These are phyloP conservation scores for Cryptosporidium felis DNA, from an alignment of 169 alveolate species.

Conservation along the genomic window DNA sequence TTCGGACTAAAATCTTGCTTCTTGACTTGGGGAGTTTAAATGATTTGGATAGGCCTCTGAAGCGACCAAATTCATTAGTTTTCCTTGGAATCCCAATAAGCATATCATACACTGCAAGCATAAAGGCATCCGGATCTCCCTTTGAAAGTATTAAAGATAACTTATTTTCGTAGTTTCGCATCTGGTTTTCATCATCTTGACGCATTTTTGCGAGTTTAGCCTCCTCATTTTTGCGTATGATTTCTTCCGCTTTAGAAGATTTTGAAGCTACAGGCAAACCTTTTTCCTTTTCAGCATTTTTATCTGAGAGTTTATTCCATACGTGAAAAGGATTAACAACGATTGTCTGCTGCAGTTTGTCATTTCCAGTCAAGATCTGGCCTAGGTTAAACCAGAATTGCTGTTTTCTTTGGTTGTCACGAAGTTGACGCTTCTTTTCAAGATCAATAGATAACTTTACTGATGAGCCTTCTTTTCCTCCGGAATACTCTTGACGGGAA, in stretches of 20 bases:
- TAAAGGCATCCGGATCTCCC: slow-evolving; percentile 69
- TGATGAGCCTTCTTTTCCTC: slow-evolving; percentile 15
- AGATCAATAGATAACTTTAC: slow-evolving; percentile 33
- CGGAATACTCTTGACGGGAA: slow-evolving; percentile 9
- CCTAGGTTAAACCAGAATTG: slow-evolving; percentile 67
- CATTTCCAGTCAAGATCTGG: slow-evolving; percentile 60
- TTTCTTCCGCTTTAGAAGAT: slow-evolving; percentile 65
- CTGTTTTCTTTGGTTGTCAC: slow-evolving; percentile 61
- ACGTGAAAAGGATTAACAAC: slow-evolving; percentile 69
- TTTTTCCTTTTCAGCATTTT: slow-evolving; percentile 11
- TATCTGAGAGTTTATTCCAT: slow-evolving; percentile 41
- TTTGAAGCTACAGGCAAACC: not conserved
- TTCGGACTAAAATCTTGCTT: slow-evolving; percentile 27
- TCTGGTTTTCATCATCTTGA: slow-evolving; percentile 67
- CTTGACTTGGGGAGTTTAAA: slow-evolving; percentile 60
- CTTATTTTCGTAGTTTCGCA: slow-evolving; percentile 13
- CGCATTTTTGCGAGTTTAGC: slow-evolving; percentile 34
- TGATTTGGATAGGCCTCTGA: slow-evolving; percentile 12
- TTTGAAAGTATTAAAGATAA: slow-evolving; percentile 27
- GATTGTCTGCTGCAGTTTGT: slow-evolving; percentile 49
- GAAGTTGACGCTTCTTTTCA: slow-evolving; percentile 29
- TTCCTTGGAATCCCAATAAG: slow-evolving; percentile 57
- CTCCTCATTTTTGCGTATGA: slow-evolving; percentile 55
- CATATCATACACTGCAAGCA: slow-evolving; percentile 58
- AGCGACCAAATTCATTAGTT: slow-evolving; percentile 62